These are phyloP conservation scores for Boeremia exigua DNA, from an alignment of 2,329 filamentous ascomycete genomes.

Conservation along the genomic window DNA sequence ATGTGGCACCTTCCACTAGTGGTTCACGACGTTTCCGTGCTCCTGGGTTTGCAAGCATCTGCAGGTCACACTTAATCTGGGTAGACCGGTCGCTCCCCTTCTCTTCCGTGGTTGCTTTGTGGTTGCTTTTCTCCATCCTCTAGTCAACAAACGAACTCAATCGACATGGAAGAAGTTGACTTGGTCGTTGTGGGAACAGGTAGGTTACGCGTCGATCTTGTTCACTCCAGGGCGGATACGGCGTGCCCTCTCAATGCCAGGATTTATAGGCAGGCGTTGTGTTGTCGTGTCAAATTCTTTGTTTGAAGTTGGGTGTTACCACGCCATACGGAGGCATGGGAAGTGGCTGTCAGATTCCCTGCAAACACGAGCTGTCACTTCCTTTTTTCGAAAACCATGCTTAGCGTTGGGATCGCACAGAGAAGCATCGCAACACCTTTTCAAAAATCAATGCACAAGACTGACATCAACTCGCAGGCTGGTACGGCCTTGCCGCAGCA, in stretches of 20 bases:
- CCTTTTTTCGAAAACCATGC: neutral
- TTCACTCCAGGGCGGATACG: neutral
- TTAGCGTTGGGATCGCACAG: neutral
- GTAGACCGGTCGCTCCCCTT: neutral
- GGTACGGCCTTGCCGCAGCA: conserved; percentile 38
- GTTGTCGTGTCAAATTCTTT: neutral
- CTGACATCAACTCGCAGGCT: conserved; percentile 29
- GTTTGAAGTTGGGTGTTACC: neutral
- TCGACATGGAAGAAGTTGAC: conserved; percentile 25
- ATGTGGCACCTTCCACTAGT: neutral
- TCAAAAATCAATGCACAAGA: neutral
- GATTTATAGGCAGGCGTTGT: too few species aligned
- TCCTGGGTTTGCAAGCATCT: neutral
- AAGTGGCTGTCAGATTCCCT: neutral
- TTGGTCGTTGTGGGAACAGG: conserved; percentile 34
- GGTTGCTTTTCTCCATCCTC: neutral
- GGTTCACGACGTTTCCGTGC: neutral
- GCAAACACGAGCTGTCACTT: conserved; percentile 1
- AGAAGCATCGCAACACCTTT: neutral
- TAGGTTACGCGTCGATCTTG: conserved; percentile 15
- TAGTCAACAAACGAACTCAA: neutral
- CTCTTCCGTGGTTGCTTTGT: neutral
- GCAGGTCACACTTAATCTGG: neutral
- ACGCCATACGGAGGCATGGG: neutral
- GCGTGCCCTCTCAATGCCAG: too few species aligned